phyloP scores from a whole-genome alignment of 176 grass and related monocot genomes.

The Sorghum bicolor region Sorghum_bicolor_NCBIv3 NC_012877.2:46816501-46817000 shows the following conservation, averaged over 20 bases:
- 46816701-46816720: neutral
- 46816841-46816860: neutral
- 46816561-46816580: neutral
- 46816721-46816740: neutral
- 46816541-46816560: neutral
- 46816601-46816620: neutral
- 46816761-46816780: neutral
- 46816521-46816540: neutral
- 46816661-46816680: neutral
- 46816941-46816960: neutral
- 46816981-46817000: neutral
- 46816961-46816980: conserved; percentile 14
- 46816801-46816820: neutral
- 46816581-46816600: neutral
- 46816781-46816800: conserved; percentile 1
- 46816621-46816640: neutral
- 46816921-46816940: neutral
- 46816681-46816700: neutral
- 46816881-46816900: conserved; percentile 3
- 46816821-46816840: neutral
- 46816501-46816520: neutral
- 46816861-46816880: too few species aligned
- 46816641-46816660: neutral
- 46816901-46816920: neutral
- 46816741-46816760: neutral